Evolutionary conservation across 2,329 filamentous ascomycete genomes (phyloP), one percentile per base, ranked within the genome.

Genomic region (Penicillium freii): DNA sequence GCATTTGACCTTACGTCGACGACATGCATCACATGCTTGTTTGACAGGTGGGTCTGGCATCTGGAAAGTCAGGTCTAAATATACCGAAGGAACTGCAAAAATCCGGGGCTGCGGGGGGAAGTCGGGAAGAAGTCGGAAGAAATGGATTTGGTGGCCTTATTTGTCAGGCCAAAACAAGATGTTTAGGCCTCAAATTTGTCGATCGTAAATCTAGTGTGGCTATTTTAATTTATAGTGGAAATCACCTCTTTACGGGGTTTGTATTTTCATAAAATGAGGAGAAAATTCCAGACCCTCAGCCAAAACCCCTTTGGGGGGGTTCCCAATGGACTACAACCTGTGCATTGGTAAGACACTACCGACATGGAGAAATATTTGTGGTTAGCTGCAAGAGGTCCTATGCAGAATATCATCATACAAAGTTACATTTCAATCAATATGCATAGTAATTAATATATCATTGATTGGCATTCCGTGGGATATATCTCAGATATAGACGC

Each of bases 1-100:
- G 39, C 66, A 68, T 56, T 62, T 63, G 40, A 68, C 57, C 31
- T 68, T 68, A 15, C 66, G 63, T 8, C 66, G 64, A 13, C 66
- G 63, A 55, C 66, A 68, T 25, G 62, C 66, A 47, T 68, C 66
- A 56, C 66, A 68, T 36, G 66, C 66, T 33, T 56, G 61, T 9
- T 61, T 61, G 10, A 53, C 45, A 3, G 53, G 49, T 25, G 34
- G 38, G 29, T 33, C 25, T 19, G 21, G 38, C 54, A 53, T 51
- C 19, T 36, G 25, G 47, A 25, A 31, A 43, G 19, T 17, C 29
- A 42, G 15, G 49, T 34, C 9, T 25, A 17, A 38, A 27, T 54
- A 13, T n/a, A 31, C 46, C 15, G 5, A 33, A 27, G 31, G 23
- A 38, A 40, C 15, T n/a, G 17, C 27, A 17, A 42, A 54, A 25